Conservation (phyloP, 257 asterid genomes). For the Nicotiana noctiflora region DNA sequence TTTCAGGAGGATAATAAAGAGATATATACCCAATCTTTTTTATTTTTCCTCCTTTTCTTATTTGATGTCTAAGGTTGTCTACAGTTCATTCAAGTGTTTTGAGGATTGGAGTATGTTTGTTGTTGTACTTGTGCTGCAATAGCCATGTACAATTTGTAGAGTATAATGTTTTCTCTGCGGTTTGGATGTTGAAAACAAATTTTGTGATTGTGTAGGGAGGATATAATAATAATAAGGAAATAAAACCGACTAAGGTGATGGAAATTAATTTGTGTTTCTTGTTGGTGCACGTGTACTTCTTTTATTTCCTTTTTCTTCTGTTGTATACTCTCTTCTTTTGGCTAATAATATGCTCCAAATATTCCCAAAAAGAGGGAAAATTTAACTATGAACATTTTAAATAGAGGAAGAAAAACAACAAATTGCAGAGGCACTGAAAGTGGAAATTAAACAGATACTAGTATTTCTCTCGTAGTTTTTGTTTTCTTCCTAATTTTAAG, state of each 20-base stretch:
- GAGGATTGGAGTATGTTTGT: neutral
- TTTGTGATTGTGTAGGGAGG: neutral
- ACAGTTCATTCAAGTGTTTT: neutral
- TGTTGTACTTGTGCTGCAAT: neutral
- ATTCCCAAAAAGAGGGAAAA: neutral
- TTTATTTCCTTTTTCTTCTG: neutral
- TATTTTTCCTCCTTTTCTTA: neutral
- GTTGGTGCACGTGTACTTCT: constrained; percentile 48
- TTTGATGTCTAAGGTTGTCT: neutral
- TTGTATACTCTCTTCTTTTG: too few relatives aligned
- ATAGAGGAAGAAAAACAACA: neutral
- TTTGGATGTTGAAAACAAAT: neutral
- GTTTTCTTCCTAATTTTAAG: neutral
- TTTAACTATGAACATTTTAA: neutral
- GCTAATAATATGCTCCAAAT: too few relatives aligned
- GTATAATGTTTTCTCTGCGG: neutral
- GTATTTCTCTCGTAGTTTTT: neutral
- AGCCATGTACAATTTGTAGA: neutral
- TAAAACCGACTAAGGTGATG: neutral
- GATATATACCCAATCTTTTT: neutral
- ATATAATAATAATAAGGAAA: neutral
- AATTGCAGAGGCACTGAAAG: too few relatives aligned
- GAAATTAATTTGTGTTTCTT: constrained; percentile 34
- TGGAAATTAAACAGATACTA: neutral
- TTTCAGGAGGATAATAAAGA: constrained; percentile 27